Evolutionary conservation across 1,284 basidiomycete species (phyloP).

Genomic region (Tylopilus sp.): DNA sequence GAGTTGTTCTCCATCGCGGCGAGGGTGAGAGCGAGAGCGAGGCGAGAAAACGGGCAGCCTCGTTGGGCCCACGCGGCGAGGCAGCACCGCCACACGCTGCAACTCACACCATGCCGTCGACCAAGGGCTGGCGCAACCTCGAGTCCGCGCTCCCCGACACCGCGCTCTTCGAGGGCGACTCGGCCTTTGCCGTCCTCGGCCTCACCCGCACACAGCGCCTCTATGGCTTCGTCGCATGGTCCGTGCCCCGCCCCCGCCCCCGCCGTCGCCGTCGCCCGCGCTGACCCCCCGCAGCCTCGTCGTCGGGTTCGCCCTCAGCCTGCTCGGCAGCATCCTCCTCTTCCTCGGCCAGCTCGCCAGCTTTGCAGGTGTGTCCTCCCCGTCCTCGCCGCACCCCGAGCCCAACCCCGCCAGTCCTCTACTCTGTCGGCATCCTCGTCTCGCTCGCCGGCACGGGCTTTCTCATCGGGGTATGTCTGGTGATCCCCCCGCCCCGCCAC

Average conservation of each 20-base stretch:
- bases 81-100: slow-evolving; percentile 11
- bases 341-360: slow-evolving; percentile 68
- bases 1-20: slow-evolving; percentile 38
- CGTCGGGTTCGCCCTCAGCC: slow-evolving; percentile 74
- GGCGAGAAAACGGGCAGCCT: slow-evolving; percentile 10
- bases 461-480: slow-evolving; percentile 68
- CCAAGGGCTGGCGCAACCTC: slow-evolving; percentile 70
- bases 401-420: slow-evolving; percentile 58
- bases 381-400: not conserved
- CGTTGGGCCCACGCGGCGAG: slow-evolving; percentile 30
- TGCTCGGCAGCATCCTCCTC: slow-evolving; percentile 79
- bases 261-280: too few relatives aligned
- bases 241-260: not conserved
- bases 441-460: slow-evolving; percentile 88
- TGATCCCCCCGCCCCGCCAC: too few relatives aligned
- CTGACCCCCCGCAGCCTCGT: slow-evolving; percentile 50
- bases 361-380: slow-evolving; percentile 68
- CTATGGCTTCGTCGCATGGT: slow-evolving; percentile 85
- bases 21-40: not conserved
- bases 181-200: slow-evolving; percentile 77
- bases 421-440: slow-evolving; percentile 79
- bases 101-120: slow-evolving; percentile 26
- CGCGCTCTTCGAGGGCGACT: slow-evolving; percentile 79
- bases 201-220: slow-evolving; percentile 77
- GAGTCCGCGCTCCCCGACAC: slow-evolving; percentile 70